Base-by-base conservation (phyloP, 495 filamentous ascomycete genomes). In the Aspergillus haitiensis region DNA sequence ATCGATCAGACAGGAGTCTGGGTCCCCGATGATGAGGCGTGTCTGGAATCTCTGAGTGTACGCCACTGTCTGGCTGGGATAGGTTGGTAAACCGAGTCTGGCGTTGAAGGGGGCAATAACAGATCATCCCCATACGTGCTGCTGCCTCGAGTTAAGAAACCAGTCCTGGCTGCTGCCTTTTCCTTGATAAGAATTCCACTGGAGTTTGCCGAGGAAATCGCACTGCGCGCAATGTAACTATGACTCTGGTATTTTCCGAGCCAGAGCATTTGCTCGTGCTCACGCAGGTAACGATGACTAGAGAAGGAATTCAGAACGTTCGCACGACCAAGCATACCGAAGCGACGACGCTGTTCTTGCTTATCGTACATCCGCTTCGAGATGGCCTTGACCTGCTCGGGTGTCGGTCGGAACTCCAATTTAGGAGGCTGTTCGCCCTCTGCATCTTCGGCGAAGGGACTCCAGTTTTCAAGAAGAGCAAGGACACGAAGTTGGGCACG, bases 221-320 rank as follows among this genome's bases (percentile, higher is more conserved):
- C 47, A 8, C 51, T 58, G 12, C 59, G 55, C 18, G 63, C 59
- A 5, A 65, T 33, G 45, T 59, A 65, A 40, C 63, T 65, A 15
- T 56, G 63, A 21, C 56, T 59, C 52, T 65, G 63, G 35, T 62
- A 68, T 65, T 84, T 84, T 31, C 80, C 80, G 18, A 85, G 77
- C 84, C 84, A 86, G 11, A 85, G 78, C 84, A 86, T 84, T 67
- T 88, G 85, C 68, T 87, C 85, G 63, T 87, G 85, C 67, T 88
- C 84, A 16, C 84, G 76, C 7, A 87, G 77, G 59, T 87, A 87
- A 0, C 84, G 73, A 47, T 85, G 80, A 6, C 78, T 78, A 18
- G 76, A 78, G 68, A 87, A 87, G 12, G 72, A 78, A 53, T 80
- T 81, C 49, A 82, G 79, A 6, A 87, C 82, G 58, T 84, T 84